These are phyloP conservation scores for Colletotrichum cordylinicola DNA, from an alignment of 2,329 filamentous ascomycete genomes.

Conservation along the genomic window DNA sequence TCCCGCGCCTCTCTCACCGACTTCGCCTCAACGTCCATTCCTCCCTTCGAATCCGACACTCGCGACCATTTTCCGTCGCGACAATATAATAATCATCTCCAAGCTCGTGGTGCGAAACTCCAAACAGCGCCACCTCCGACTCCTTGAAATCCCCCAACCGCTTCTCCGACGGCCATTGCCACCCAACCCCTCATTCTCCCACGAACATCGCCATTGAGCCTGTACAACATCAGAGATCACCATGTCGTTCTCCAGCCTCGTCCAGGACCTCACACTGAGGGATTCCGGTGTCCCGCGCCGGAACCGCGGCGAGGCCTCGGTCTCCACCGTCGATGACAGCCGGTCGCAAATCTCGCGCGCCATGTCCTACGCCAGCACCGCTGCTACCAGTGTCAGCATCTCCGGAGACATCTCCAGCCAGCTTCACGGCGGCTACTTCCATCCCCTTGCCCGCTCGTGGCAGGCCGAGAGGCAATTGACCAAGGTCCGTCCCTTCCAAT, in stretches of 20 bases:
- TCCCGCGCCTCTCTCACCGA: not conserved
- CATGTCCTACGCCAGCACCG: constrained; percentile 71
- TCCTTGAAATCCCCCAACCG: not conserved
- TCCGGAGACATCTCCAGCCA: constrained; percentile 81
- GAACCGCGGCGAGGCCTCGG: constrained; percentile 50
- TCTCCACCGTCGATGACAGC: constrained; percentile 64
- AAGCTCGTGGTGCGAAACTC: not conserved
- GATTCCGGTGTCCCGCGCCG: constrained; percentile 56
- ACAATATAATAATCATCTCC: not conserved
- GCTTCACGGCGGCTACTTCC: constrained; percentile 82
- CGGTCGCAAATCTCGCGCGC: constrained; percentile 67
- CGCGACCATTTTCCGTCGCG: not conserved
- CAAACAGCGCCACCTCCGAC: not conserved
- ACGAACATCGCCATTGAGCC: not conserved
- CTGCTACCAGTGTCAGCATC: constrained; percentile 73
- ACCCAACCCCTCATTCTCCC: not conserved
- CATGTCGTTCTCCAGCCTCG: constrained; percentile 74
- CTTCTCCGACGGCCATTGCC: not conserved
- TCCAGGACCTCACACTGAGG: constrained; percentile 68
- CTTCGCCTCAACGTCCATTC: not conserved
- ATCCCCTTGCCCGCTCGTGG: constrained; percentile 81
- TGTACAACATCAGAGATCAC: constrained; percentile 2
- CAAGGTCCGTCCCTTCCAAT: constrained; percentile 60
- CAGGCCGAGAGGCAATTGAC: constrained; percentile 85
- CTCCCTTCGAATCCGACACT: not conserved